phyloP scores from a whole-genome alignment of 495 filamentous ascomycete genomes.

The Aspergillus biplanus region DNA sequence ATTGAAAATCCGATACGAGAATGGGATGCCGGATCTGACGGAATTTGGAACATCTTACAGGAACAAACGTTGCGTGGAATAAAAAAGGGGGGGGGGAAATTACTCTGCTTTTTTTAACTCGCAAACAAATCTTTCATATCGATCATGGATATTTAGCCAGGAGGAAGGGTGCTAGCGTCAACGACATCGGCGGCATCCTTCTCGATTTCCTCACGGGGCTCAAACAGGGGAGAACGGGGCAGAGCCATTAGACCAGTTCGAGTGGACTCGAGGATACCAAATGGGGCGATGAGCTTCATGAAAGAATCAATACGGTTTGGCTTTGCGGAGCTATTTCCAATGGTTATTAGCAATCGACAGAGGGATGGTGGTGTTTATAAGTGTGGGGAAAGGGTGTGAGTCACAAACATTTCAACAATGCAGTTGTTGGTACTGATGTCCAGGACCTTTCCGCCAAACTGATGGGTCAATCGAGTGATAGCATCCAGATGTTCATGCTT shows the following conservation, averaged over 20 bases:
- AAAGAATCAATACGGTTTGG: constrained; percentile 93
- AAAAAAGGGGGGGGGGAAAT: neutral
- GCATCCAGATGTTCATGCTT: constrained; percentile 96
- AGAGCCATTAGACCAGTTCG: constrained; percentile 95
- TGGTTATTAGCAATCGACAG: constrained; percentile 2
- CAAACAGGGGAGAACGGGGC: constrained; percentile 85
- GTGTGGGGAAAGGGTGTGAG: constrained; percentile 4
- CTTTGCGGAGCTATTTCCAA: constrained; percentile 75
- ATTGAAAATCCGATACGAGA: neutral
- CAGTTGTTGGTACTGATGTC: constrained; percentile 98
- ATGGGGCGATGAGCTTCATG: constrained; percentile 93
- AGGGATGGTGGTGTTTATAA: neutral
- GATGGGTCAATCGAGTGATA: constrained; percentile 93
- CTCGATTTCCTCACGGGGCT: constrained; percentile 69
- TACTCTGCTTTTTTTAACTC: constrained; percentile 4
- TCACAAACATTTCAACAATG: constrained; percentile 91
- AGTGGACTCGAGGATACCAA: constrained; percentile 94
- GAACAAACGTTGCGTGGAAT: neutral
- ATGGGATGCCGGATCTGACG: neutral
- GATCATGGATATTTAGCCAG: constrained; percentile 64
- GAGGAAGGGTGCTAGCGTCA: constrained; percentile 88
- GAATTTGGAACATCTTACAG: neutral
- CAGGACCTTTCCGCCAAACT: constrained; percentile 95
- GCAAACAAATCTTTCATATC: constrained; percentile 18
- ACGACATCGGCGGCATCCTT: constrained; percentile 91